Evolutionary conservation across 805 yeast genomes (phyloP).

Genomic region (Debaryomyces prosopidis): DNA sequence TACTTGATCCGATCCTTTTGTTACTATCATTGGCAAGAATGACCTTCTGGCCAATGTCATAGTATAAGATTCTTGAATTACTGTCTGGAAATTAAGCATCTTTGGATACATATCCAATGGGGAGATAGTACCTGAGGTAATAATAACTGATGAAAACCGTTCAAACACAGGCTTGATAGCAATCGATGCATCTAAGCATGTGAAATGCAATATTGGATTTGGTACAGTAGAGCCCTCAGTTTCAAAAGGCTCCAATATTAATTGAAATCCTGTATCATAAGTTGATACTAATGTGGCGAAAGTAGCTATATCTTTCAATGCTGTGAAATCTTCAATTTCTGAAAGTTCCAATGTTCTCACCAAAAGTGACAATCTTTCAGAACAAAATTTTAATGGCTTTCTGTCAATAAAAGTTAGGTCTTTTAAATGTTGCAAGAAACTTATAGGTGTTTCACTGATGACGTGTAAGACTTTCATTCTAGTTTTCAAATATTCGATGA

Average conservation of each 20-base stretch:
- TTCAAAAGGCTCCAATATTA: slow-evolving; percentile 94
- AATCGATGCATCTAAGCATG: slow-evolving; percentile 96
- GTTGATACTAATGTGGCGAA: slow-evolving; percentile 96
- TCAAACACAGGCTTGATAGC: slow-evolving; percentile 98
- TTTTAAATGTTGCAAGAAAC: slow-evolving; percentile 89
- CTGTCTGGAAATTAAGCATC: slow-evolving; percentile 92
- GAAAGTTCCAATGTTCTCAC: slow-evolving; percentile 86
- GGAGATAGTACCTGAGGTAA: slow-evolving; percentile 96
- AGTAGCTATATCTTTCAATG: slow-evolving; percentile 92
- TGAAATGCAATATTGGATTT: slow-evolving; percentile 88
- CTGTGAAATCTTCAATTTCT: slow-evolving; percentile 88
- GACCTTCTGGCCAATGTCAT: slow-evolving; percentile 94
- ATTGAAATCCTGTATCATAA: slow-evolving; percentile 87
- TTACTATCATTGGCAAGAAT: slow-evolving; percentile 91
- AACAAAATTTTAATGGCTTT: slow-evolving; percentile 88
- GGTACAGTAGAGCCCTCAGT: slow-evolving; percentile 94
- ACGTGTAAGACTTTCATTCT: slow-evolving; percentile 98
- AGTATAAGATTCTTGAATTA: slow-evolving; percentile 89
- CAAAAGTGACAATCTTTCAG: slow-evolving; percentile 84
- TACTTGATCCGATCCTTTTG: slow-evolving; percentile 98
- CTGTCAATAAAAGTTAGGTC: slow-evolving; percentile 90
- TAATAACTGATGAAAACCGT: slow-evolving; percentile 85
- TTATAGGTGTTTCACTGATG: slow-evolving; percentile 94
- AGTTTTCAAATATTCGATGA: slow-evolving; percentile 91
- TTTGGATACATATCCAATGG: slow-evolving; percentile 99